Evolutionary conservation across 2,329 filamentous ascomycete species (phyloP).

Genomic region (Coleophoma cylindrospora): DNA sequence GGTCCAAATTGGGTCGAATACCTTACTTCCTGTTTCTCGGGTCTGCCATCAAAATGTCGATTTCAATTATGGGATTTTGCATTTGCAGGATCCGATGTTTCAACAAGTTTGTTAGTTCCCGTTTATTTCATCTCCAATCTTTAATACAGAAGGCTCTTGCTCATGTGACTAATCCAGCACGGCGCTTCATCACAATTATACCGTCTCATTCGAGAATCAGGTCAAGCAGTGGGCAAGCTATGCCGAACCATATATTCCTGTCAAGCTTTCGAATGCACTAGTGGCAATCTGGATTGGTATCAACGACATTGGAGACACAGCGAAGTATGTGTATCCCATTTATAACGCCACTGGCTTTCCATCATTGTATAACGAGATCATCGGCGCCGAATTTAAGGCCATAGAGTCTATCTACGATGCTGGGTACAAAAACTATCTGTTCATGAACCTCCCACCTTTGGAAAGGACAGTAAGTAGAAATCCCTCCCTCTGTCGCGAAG

Average conservation of each 20-base stretch:
- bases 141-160: background rate
- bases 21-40: conserved; percentile 44
- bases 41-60: conserved; percentile 37
- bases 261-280: conserved; percentile 32
- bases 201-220: conserved; percentile 43
- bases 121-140: too few relatives aligned
- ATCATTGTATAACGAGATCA: conserved; percentile 37
- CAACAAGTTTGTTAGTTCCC: conserved; percentile 29
- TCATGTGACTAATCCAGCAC: conserved; percentile 25
- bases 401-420: conserved; percentile 34
- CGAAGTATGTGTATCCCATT: conserved; percentile 32
- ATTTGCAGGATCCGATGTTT: conserved; percentile 47
- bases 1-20: conserved; percentile 51
- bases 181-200: conserved; percentile 45
- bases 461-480: conserved; percentile 31
- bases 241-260: conserved; percentile 20
- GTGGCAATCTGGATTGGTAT: conserved; percentile 51
- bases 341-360: conserved; percentile 35
- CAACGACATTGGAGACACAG: conserved; percentile 49
- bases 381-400: conserved; percentile 33
- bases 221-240: conserved; percentile 41
- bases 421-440: conserved; percentile 40
- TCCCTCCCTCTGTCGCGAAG: background rate
- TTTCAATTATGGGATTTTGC: conserved; percentile 51
- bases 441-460: conserved; percentile 46